Evolutionary conservation across 2,329 filamentous ascomycete species (phyloP), one percentile per base, ranked within the genome.

Genomic region (Hyphodiscus sp.): DNA sequence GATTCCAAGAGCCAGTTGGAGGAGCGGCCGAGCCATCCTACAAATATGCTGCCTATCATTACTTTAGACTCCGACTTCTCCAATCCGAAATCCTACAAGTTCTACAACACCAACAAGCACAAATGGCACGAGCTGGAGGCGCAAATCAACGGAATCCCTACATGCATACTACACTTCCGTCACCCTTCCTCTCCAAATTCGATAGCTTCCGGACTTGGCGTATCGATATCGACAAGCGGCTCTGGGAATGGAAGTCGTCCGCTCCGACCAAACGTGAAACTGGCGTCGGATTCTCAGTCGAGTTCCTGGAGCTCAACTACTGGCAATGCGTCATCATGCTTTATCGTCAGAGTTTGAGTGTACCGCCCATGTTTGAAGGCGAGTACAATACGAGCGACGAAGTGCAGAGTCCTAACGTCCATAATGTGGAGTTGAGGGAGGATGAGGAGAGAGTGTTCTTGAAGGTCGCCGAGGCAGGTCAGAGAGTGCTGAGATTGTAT

Each of bases 241-340:
- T 97, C 43, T 85, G 83, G 60, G 84, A 92, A 61, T 97, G 92
- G 94, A 94, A 92, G 68, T 83, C 85, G 26, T 84, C 83, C 5
- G 87, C 91, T 1, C 94, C 92, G 0, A 85, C 81, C 0, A 85
- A 86, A 58, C 72, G 81, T 20, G 83, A 94, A 54, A 95, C 89
- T 0, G 91, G 91, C 1, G 94, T 97, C 2, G 83, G 83, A 3
- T 97, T 97, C 68, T 91, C 88, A 0, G 84, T 89, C 1, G 87
- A 96, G 52, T 96, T 97, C 64, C 73, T 96, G 4, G 90, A 96
- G 64, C 78, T 97, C 56, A 97, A 97, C 69, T 97, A 97, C 71
- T 97, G 92, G 91, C 92, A 96, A 69, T 90, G 91, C 2, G 85
- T 97, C 56, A 95, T 96, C 61, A 91, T 96, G 86, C 80, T 97